Evolutionary conservation across 2,329 filamentous ascomycete species (phyloP).

Genomic region (Claviceps paspali): DNA sequence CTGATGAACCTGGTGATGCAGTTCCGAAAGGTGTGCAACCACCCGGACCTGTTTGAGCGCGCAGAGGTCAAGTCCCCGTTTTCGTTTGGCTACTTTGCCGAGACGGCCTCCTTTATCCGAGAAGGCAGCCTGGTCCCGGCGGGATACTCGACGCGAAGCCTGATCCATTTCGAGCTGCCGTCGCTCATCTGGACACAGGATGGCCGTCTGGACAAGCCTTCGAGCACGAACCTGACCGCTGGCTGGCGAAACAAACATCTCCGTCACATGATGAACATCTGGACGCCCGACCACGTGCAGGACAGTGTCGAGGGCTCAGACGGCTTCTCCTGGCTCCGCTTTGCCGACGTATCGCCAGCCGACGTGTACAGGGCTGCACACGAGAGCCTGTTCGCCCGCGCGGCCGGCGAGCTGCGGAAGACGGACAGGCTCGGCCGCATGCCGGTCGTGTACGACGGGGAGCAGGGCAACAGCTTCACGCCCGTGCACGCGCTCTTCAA

Average conservation of each 20-base stretch:
- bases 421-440: conserved; percentile 49
- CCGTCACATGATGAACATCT: conserved; percentile 76
- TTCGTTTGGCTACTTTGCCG: conserved; percentile 73
- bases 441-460: conserved; percentile 55
- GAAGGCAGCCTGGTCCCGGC: conserved; percentile 70
- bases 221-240: conserved; percentile 55
- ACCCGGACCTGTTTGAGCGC: conserved; percentile 91
- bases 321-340: conserved; percentile 80
- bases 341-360: conserved; percentile 59
- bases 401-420: conserved; percentile 41
- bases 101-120: conserved; percentile 87
- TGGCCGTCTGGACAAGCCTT: conserved; percentile 60
- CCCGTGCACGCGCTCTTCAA: conserved; percentile 70
- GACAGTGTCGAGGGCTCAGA: conserved; percentile 44
- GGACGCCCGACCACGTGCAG: conserved; percentile 63
- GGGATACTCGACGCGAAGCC: conserved; percentile 72
- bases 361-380: conserved; percentile 60
- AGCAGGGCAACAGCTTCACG: conserved; percentile 43
- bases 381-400: conserved; percentile 57
- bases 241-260: conserved; percentile 72
- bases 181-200: conserved; percentile 67
- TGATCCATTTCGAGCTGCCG: conserved; percentile 75
- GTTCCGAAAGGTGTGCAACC: conserved; percentile 98
- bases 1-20: conserved; percentile 99
- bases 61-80: conserved; percentile 82